Percentiles rank a stretch among this genome's conserved stretches.
phyloP scores from a whole-genome alignment of 345 rosid genomes.

The Camelina neglecta region DNA sequence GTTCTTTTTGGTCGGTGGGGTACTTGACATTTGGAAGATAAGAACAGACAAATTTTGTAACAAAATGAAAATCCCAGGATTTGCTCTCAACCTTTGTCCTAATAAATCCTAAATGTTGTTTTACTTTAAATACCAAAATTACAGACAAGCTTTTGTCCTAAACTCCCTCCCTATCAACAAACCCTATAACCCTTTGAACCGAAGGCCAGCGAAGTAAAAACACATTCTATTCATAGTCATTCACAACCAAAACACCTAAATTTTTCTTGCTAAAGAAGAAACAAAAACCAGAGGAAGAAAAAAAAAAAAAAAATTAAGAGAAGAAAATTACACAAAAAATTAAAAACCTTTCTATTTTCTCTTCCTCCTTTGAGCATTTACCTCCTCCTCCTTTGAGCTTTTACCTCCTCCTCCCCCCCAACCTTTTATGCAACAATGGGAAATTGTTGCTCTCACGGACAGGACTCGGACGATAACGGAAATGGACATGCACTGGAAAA shows the following conservation, averaged over 20 bases:
- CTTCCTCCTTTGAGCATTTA: slow-evolving; percentile 40
- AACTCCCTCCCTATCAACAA: slow-evolving; percentile 41
- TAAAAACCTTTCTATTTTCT: slow-evolving; percentile 36
- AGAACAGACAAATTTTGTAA: slow-evolving; percentile 15
- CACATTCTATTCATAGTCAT: slow-evolving; percentile 46
- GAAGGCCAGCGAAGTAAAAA: slow-evolving; percentile 35
- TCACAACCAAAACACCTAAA: slow-evolving; percentile 39
- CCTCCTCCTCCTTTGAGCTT: slow-evolving; percentile 32
- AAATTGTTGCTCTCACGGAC: slow-evolving; percentile 72
- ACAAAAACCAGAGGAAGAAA: slow-evolving; percentile 42
- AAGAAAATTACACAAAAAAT: slow-evolving; percentile 19
- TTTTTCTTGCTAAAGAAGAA: slow-evolving; percentile 46
- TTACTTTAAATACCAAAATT: slow-evolving; percentile 43
- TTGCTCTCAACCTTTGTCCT: slow-evolving; percentile 40
- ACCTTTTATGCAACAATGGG: slow-evolving; percentile 60
- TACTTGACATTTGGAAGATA: slow-evolving; percentile 20
- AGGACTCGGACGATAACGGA: slow-evolving; percentile 39
- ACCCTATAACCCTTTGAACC: slow-evolving; percentile 41
- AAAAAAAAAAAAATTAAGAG: slow-evolving; percentile 8
- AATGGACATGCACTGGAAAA: slow-evolving; percentile 33
- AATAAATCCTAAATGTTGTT: slow-evolving; percentile 35
- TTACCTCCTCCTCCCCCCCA: slow-evolving; percentile 33
- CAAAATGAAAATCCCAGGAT: slow-evolving; percentile 13
- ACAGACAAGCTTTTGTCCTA: slow-evolving; percentile 41
- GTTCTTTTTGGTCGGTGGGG: no score